phyloP scores from a whole-genome alignment of 148 eudicot species.

The Suaeda aralocaspica region DNA sequence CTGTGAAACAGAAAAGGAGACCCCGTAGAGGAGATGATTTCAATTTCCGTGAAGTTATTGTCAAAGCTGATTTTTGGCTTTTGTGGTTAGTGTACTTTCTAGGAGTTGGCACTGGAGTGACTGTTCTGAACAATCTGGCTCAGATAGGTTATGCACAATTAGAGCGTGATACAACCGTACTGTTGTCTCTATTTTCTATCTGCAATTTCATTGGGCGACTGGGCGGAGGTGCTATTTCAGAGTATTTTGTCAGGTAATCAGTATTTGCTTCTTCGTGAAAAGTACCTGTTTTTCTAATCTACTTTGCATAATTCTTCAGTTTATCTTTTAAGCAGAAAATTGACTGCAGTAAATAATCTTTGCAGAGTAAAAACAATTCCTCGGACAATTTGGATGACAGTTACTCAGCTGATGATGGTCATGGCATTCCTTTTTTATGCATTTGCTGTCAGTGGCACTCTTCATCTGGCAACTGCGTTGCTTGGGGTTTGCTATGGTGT shows the following conservation, averaged over 20 bases:
- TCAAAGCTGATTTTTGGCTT: slow-evolving; percentile 97
- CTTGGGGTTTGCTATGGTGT: slow-evolving; percentile 89
- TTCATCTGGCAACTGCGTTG: slow-evolving; percentile 65
- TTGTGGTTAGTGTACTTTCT: slow-evolving; percentile 72
- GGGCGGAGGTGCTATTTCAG: slow-evolving; percentile 82
- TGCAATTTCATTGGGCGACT: slow-evolving; percentile 82
- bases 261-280: not conserved
- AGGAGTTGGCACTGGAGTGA: slow-evolving; percentile 82
- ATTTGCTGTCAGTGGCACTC: slow-evolving; percentile 64
- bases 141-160: slow-evolving; percentile 69
- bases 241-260: slow-evolving; percentile 67
- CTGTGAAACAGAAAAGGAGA: slow-evolving; percentile 69
- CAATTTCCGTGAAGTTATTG: slow-evolving; percentile 59
- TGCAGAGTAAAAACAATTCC: slow-evolving; percentile 72
- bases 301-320: not conserved
- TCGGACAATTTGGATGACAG: slow-evolving; percentile 80
- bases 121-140: slow-evolving; percentile 86
- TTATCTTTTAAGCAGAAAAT: not conserved
- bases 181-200: slow-evolving; percentile 68
- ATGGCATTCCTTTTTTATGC: slow-evolving; percentile 68
- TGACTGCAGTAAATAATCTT: slow-evolving; percentile 17
- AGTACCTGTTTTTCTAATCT: not conserved
- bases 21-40: slow-evolving; percentile 92
- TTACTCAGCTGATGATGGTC: slow-evolving; percentile 70
- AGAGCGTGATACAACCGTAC: slow-evolving; percentile 54